phyloP scores from a whole-genome alignment of 2,329 filamentous ascomycete species.

The Fusarium irregulare region DNA sequence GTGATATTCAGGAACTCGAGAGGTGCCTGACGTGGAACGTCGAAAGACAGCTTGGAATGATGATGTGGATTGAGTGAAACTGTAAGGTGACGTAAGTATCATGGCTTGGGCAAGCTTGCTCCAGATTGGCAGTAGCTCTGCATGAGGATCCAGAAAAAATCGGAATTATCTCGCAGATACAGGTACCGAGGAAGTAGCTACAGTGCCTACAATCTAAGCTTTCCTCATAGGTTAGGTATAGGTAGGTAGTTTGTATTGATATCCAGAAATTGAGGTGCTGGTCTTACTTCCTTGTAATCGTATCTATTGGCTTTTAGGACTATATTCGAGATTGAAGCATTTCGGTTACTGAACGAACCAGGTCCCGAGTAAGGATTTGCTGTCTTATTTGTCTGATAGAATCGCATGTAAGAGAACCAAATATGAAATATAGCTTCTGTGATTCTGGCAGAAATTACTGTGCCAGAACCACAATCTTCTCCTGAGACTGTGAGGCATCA shows the following conservation, averaged over 20 bases:
- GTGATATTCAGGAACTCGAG: conserved; percentile 20
- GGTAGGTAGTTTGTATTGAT: not conserved
- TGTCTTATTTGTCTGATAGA: not conserved
- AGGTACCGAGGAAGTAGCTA: not conserved
- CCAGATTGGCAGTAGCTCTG: conserved; percentile 12
- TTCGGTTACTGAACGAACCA: not conserved
- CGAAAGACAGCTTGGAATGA: conserved; percentile 28
- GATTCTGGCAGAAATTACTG: not conserved
- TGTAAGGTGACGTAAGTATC: conserved; percentile 24
- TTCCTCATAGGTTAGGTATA: not conserved
- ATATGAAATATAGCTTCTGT: not conserved
- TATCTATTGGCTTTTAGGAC: not conserved
- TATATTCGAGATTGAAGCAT: not conserved
- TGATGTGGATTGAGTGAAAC: conserved; percentile 19
- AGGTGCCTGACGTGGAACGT: conserved; percentile 1
- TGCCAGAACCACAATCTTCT: conserved; percentile 1
- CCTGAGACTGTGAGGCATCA: not conserved
- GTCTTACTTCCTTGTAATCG: not conserved
- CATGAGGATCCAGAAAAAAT: not conserved
- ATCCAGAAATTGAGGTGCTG: not conserved
- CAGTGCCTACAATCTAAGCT: not conserved
- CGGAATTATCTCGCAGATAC: not conserved
- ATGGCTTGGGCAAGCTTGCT: conserved; percentile 12
- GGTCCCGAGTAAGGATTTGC: not conserved
- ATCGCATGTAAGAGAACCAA: conserved; percentile 25